Evolutionary conservation across 345 rosid species (phyloP).

Genomic region (Isatis tinctoria): DNA sequence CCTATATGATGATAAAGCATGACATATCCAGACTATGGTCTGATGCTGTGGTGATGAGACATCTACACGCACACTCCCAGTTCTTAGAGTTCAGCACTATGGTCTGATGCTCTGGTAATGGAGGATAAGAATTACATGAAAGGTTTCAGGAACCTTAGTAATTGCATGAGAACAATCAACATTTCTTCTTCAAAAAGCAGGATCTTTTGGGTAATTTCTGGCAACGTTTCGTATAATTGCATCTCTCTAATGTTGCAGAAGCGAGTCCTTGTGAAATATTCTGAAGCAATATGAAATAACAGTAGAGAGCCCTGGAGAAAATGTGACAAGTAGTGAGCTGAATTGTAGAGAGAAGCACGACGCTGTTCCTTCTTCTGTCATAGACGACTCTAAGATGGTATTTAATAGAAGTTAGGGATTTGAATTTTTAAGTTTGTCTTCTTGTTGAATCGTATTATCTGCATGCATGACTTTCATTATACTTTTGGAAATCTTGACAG

Average conservation of each 20-base stretch:
- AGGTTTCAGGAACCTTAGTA: background rate
- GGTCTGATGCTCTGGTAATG: no score
- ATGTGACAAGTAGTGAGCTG: background rate
- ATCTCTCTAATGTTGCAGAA: constrained; percentile 20
- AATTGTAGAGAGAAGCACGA: background rate
- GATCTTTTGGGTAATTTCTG: background rate
- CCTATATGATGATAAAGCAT: no score
- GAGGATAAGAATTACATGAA: no score
- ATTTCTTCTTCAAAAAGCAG: background rate
- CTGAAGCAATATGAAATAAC: constrained; percentile 28
- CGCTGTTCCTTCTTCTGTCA: background rate
- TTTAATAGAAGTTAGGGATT: background rate
- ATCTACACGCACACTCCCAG: no score
- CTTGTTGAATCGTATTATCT: background rate
- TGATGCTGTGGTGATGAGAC: no score
- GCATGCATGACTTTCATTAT: background rate
- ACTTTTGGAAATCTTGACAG: constrained; percentile 12
- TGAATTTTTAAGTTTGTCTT: background rate
- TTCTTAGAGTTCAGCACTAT: no score
- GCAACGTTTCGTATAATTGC: background rate
- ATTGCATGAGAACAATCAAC: background rate
- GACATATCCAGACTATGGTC: no score
- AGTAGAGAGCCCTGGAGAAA: constrained; percentile 8
- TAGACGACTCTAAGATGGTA: constrained; percentile 25
- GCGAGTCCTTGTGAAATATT: constrained; percentile 21